phyloP scores from a whole-genome alignment of 2,329 filamentous ascomycete species.

The Corinectria fuckeliana region DNA sequence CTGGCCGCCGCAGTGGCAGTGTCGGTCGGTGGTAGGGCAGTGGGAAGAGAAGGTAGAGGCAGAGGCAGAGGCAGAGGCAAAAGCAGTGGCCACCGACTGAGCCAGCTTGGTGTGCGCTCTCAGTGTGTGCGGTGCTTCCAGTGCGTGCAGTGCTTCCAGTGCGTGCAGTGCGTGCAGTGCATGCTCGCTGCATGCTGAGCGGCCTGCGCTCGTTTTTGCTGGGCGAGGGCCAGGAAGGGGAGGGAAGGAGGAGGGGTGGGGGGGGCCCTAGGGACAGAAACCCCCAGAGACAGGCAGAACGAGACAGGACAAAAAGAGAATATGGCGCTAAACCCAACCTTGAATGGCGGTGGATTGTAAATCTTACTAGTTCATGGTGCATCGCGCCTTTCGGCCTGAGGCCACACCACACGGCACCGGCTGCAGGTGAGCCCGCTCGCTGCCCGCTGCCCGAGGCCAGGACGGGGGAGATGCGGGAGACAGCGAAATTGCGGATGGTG shows the following conservation, averaged over 20 bases:
- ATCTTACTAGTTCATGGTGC: constrained; percentile 41
- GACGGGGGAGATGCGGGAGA: constrained; percentile 26
- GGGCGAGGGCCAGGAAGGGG: constrained; percentile 19
- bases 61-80: constrained; percentile 6
- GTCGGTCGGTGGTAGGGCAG: no score
- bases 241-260: constrained; percentile 20
- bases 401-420: constrained; percentile 27
- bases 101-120: constrained; percentile 22
- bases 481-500: constrained; percentile 38
- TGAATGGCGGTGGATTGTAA: constrained; percentile 46
- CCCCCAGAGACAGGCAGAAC: constrained; percentile 33
- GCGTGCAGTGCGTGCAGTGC: constrained; percentile 22
- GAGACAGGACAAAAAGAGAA: constrained; percentile 34
- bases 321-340: constrained; percentile 45
- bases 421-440: constrained; percentile 27
- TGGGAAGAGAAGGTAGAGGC: no score
- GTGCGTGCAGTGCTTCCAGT: no score
- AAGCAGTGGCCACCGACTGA: constrained; percentile 23
- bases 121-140: no score
- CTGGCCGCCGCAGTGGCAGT: constrained; percentile 1
- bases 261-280: constrained; percentile 25
- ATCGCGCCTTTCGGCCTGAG: constrained; percentile 35
- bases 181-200: constrained; percentile 6
- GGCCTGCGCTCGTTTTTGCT: constrained; percentile 25
- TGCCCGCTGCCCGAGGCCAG: constrained; percentile 18